Conservation (phyloP, 2,329 filamentous ascomycete genomes). For the Emydomyces testavorans region DNA sequence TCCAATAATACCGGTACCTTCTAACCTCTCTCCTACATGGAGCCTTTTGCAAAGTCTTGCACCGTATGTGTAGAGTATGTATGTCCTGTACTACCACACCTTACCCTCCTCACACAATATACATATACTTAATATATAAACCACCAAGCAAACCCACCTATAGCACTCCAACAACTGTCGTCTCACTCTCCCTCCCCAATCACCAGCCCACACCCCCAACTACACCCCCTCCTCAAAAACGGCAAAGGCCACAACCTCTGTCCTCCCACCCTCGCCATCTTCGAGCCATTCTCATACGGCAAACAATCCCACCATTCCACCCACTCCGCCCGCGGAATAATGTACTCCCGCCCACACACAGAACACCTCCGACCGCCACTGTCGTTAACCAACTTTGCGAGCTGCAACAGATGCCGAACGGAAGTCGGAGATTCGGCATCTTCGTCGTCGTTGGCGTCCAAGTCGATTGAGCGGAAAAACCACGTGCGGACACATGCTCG, state of each 20-base stretch:
- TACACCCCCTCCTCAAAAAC: conserved; percentile 33
- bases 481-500: conserved; percentile 29
- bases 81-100: too few species aligned
- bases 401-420: conserved; percentile 28
- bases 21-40: too few species aligned
- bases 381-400: conserved; percentile 27
- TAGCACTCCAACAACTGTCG: too few species aligned
- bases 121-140: neutral
- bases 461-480: conserved; percentile 28
- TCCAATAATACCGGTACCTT: too few species aligned
- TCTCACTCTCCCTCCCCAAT: neutral
- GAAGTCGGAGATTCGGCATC: conserved; percentile 25
- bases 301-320: conserved; percentile 37
- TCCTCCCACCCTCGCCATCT: conserved; percentile 23
- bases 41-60: too few species aligned
- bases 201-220: conserved; percentile 25
- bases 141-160: neutral
- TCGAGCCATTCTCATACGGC: conserved; percentile 30
- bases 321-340: conserved; percentile 35
- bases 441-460: conserved; percentile 16
- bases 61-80: too few species aligned
- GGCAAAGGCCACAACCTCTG: conserved; percentile 30
- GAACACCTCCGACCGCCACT: conserved; percentile 33
- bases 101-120: neutral
- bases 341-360: conserved; percentile 31